A percentile compares a stretch with the other conserved stretches of the same genome.
Conservation (phyloP, 2,329 filamentous ascomycete species). For the Phialophora tarda region DNA sequence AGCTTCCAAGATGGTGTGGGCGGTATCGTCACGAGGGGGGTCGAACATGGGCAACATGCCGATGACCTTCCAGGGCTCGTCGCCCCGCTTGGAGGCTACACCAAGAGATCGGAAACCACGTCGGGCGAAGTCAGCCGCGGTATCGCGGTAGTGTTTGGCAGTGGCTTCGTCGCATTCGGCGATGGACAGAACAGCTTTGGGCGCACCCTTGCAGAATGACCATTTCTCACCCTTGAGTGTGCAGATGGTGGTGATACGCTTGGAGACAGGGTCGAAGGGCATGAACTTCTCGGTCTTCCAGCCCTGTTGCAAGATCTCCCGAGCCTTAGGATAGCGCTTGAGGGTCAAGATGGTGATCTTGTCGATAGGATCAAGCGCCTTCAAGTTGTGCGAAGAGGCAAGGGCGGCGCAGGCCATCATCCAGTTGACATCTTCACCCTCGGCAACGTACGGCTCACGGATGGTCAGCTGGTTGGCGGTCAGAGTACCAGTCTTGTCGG, state of each 20-base stretch:
- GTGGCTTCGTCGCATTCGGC: constrained; percentile 70
- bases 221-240: constrained; percentile 72
- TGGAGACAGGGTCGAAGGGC: constrained; percentile 78
- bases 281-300: constrained; percentile 80
- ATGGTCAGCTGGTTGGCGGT: constrained; percentile 77
- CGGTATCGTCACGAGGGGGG: constrained; percentile 77
- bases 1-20: constrained; percentile 77
- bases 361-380: constrained; percentile 78
- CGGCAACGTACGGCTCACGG: constrained; percentile 76
- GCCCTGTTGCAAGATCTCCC: constrained; percentile 74
- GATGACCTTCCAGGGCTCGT: constrained; percentile 74
- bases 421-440: constrained; percentile 80
- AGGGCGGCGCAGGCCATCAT: constrained; percentile 82
- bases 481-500: constrained; percentile 80
- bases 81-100: constrained; percentile 78
- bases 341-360: constrained; percentile 78
- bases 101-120: constrained; percentile 81
- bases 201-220: constrained; percentile 77
- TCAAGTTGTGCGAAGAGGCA: constrained; percentile 78
- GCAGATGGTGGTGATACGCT: constrained; percentile 75
- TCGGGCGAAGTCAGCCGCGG: constrained; percentile 75
- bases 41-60: constrained; percentile 83
- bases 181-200: constrained; percentile 74
- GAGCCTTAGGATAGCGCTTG: constrained; percentile 76
- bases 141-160: constrained; percentile 70